Evolutionary conservation across 139 green algal genomes (phyloP).

Genomic region (Tetradesmus lagerheimii): DNA sequence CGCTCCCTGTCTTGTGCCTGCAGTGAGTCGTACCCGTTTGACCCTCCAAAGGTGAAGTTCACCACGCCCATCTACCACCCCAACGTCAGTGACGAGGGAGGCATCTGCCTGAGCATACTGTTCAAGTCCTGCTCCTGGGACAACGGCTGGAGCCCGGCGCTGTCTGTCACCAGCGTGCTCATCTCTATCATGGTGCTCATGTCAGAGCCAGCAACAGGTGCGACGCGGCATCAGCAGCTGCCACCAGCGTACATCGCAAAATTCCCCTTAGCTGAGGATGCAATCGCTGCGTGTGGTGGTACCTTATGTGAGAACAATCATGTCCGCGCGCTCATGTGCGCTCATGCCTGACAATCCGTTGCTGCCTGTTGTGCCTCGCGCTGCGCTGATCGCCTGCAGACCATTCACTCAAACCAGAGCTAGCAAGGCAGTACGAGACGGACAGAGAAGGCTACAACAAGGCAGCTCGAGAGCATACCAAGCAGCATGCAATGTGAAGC

Average conservation of each 20-base stretch:
- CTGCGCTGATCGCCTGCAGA: constrained; percentile 30
- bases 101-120: constrained; percentile 51
- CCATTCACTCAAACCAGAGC: constrained; percentile 38
- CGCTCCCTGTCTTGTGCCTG: background rate
- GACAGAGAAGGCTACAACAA: constrained; percentile 44
- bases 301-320: no score
- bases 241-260: no score
- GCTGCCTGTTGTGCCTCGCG: background rate
- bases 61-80: constrained; percentile 54
- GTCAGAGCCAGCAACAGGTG: constrained; percentile 35
- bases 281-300: no score
- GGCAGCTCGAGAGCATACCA: constrained; percentile 33
- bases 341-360: background rate
- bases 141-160: constrained; percentile 42
- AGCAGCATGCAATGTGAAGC: constrained; percentile 46
- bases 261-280: no score
- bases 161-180: constrained; percentile 41
- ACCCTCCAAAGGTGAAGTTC: constrained; percentile 48
- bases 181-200: constrained; percentile 49
- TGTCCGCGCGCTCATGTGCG: background rate
- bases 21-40: constrained; percentile 48
- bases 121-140: constrained; percentile 49
- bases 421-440: constrained; percentile 46
- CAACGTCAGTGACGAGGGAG: constrained; percentile 49
- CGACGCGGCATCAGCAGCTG: background rate